Evolutionary conservation across 495 filamentous ascomycete genomes (phyloP).

Genomic region (Hypoxylon fuscum): DNA sequence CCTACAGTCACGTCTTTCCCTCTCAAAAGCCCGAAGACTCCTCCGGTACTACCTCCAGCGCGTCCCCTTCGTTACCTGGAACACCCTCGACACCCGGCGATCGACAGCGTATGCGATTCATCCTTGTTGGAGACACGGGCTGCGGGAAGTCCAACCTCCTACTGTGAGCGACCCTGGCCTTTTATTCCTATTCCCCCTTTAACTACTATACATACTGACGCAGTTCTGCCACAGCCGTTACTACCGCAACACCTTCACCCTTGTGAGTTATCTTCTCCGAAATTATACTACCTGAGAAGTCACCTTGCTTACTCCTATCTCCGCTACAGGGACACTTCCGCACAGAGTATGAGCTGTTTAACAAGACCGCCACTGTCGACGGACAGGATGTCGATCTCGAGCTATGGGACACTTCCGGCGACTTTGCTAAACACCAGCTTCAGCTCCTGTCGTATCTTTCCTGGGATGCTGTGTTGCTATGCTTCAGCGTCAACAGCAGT

Average conservation of each 20-base stretch:
- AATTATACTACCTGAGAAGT: background rate
- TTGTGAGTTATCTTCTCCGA: conserved; percentile 12
- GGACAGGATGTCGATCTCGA: conserved; percentile 36
- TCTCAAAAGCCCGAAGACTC: no score
- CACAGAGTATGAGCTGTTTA: conserved; percentile 37
- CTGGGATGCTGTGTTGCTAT: conserved; percentile 46
- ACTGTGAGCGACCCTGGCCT: conserved; percentile 20
- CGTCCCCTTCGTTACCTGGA: conserved; percentile 7
- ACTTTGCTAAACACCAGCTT: conserved; percentile 33
- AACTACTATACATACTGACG: conserved; percentile 6
- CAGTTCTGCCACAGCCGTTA: conserved; percentile 25
- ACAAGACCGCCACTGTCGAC: conserved; percentile 30
- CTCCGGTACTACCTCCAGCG: background rate
- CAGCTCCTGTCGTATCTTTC: conserved; percentile 38
- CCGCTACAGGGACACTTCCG: conserved; percentile 15
- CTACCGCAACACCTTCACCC: conserved; percentile 28
- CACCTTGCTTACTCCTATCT: conserved; percentile 1
- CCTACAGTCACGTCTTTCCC: conserved; percentile 9
- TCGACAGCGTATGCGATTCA: conserved; percentile 40
- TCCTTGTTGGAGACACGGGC: conserved; percentile 39
- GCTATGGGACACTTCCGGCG: conserved; percentile 45
- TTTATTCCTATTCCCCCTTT: background rate
- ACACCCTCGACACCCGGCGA: conserved; percentile 19
- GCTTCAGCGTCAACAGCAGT: conserved; percentile 34
- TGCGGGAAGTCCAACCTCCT: conserved; percentile 43